These are phyloP conservation scores for Coemansia sp. DNA, from an alignment of 192 early-diverging fungal species.

Conservation along the genomic window DNA sequence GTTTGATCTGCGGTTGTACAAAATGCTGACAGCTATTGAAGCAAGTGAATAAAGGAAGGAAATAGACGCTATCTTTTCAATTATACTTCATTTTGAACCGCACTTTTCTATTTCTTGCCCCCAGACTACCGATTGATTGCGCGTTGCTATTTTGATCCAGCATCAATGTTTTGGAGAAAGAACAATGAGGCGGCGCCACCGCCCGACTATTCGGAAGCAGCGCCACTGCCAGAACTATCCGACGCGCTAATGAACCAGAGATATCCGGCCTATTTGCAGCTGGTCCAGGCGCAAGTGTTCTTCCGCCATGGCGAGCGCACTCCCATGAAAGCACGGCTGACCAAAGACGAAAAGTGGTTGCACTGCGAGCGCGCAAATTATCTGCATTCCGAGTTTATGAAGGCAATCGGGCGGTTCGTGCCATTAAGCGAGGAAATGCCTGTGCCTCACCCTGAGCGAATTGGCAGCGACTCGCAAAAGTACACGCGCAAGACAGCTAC, in stretches of 20 bases:
- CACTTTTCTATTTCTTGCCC: not conserved
- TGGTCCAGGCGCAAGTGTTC: constrained; percentile 47
- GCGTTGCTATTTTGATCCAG: not conserved
- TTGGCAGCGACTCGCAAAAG: constrained; percentile 4
- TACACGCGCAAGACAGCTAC: constrained; percentile 23
- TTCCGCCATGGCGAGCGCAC: constrained; percentile 50
- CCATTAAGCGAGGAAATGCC: constrained; percentile 30
- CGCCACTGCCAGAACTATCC: constrained; percentile 27
- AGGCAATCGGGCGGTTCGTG: constrained; percentile 29
- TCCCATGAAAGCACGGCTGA: constrained; percentile 15
- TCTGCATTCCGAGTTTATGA: constrained; percentile 41
- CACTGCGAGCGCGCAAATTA: constrained; percentile 34
- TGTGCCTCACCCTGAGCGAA: constrained; percentile 11
- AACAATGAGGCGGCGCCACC: not conserved
- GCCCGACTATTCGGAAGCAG: constrained; percentile 24
- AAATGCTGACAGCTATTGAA: too few relatives aligned
- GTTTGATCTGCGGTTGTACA: too few relatives aligned
- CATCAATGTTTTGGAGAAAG: constrained; percentile 11
- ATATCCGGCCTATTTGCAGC: constrained; percentile 33
- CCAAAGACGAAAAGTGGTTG: constrained; percentile 12
- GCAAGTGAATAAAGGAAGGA: not conserved
- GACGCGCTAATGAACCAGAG: constrained; percentile 19
- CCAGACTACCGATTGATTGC: not conserved
- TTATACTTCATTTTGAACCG: not conserved
- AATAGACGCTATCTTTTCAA: not conserved